A percentile compares a stretch with the other conserved stretches of the same genome.
phyloP scores from a whole-genome alignment of 176 grass and related monocot genomes.

The Rhipidocladum racemiflorum region DNA sequence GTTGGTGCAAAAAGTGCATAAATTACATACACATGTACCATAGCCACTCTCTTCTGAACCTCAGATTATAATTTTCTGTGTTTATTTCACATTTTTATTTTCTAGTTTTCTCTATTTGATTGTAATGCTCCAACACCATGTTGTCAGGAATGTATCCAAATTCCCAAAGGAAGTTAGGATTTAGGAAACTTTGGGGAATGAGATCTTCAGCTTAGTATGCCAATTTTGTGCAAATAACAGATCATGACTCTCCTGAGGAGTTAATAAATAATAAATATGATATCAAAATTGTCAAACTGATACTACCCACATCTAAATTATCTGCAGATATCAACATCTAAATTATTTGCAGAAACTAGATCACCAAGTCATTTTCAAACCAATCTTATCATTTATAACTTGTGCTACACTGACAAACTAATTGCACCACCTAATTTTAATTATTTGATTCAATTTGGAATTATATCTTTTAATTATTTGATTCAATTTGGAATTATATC shows the following conservation, averaged over 20 bases:
- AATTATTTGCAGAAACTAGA: background rate
- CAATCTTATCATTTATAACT: constrained; percentile 1
- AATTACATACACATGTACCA: background rate
- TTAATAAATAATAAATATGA: background rate
- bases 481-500: background rate
- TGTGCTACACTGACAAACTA: background rate
- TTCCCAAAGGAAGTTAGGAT: background rate
- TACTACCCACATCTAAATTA: background rate
- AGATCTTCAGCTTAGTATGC: background rate
- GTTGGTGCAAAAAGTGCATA: background rate
- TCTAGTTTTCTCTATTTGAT: background rate
- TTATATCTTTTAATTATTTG: background rate
- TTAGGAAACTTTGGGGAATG: background rate
- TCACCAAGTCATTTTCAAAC: background rate
- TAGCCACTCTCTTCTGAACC: background rate
- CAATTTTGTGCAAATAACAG: background rate
- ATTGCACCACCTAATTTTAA: constrained; percentile 7
- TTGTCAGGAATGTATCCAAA: constrained; percentile 1
- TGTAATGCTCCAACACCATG: background rate
- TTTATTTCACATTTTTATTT: background rate
- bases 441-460: background rate
- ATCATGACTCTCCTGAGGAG: background rate
- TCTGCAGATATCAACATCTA: background rate
- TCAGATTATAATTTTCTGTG: background rate
- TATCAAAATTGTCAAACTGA: background rate